These are phyloP conservation scores for Luffa acutangula DNA, from an alignment of 306 rosid species.

Conservation along the genomic window DNA sequence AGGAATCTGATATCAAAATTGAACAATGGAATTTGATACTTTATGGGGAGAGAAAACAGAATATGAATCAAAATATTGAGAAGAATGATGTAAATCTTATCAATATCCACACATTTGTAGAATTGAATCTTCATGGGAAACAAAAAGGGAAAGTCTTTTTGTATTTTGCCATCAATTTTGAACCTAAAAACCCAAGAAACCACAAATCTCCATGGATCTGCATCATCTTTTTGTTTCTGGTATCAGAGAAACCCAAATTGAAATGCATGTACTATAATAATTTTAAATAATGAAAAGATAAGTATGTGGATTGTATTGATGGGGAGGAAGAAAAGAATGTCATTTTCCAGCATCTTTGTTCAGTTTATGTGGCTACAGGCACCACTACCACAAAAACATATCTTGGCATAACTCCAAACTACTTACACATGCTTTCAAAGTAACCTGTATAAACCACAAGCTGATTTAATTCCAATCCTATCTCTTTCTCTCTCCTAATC, in stretches of 20 bases:
- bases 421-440: background rate
- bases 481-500: constrained; percentile 4
- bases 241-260: background rate
- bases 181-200: background rate
- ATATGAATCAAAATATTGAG: background rate
- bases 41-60: background rate
- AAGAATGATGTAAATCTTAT: background rate
- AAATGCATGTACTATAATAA: background rate
- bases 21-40: background rate
- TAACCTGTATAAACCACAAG: constrained; percentile 7
- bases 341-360: background rate
- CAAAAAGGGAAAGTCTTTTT: background rate
- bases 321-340: background rate
- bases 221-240: background rate
- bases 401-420: background rate
- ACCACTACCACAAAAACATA: background rate
- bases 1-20: background rate
- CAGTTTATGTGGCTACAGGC: constrained; percentile 9
- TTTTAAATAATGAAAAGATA: background rate
- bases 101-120: background rate
- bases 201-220: background rate
- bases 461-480: background rate
- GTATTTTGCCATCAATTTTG: background rate
- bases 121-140: background rate
- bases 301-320: background rate